phyloP scores from a whole-genome alignment of 2,329 filamentous ascomycete genomes.

The Cladosporium colombiae region DNA sequence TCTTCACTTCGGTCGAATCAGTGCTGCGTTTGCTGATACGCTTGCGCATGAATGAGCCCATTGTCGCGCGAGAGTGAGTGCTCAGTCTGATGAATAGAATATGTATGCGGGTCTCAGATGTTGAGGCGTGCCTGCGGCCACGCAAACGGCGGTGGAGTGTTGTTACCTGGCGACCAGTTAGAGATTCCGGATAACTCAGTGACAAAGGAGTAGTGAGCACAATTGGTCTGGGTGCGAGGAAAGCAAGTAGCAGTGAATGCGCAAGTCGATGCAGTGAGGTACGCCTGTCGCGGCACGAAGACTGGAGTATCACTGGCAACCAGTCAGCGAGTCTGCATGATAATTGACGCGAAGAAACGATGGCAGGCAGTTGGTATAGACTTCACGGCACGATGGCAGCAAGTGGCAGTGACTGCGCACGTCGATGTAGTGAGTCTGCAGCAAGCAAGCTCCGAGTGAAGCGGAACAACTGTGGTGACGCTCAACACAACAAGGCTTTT shows the following conservation, averaged over 20 bases:
- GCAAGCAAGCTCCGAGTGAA: background rate
- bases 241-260: background rate
- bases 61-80: slow-evolving; percentile 13
- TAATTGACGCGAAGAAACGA: background rate
- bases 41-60: slow-evolving; percentile 21
- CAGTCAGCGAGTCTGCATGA: too few species aligned
- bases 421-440: background rate
- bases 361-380: background rate
- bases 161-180: background rate
- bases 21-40: slow-evolving; percentile 17
- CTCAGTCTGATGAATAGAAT: background rate
- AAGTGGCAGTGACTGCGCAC: background rate
- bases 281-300: too few species aligned
- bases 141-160: background rate
- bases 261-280: background rate
- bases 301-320: too few species aligned
- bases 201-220: background rate
- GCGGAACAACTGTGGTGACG: background rate
- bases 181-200: background rate
- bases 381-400: background rate
- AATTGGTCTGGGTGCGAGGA: background rate
- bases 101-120: background rate
- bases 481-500: background rate
- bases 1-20: background rate
- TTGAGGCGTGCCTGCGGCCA: background rate